These are phyloP conservation scores for Debaryomyces nepalensis DNA, from an alignment of 1,139 yeast species.

Conservation along the genomic window DNA sequence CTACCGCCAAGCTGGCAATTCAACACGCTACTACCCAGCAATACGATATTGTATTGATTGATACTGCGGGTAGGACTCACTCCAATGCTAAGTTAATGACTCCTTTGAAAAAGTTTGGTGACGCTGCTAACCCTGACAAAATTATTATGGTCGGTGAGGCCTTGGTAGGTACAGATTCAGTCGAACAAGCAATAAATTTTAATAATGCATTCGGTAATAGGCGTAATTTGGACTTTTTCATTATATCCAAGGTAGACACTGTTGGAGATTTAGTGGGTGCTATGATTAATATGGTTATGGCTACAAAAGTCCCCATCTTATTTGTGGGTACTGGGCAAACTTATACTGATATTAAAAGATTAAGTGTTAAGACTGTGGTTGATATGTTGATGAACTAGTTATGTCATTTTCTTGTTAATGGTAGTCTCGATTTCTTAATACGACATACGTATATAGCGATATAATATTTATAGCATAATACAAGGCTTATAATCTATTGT, in stretches of 20 bases:
- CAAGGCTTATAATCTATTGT: conserved; percentile 5
- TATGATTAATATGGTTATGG: conserved; percentile 97
- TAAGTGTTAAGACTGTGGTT: conserved; percentile 93
- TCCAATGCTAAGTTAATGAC: conserved; percentile 96
- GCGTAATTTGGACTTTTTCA: conserved; percentile 84
- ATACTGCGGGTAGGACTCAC: conserved; percentile 97
- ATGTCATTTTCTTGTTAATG: background rate
- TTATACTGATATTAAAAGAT: conserved; percentile 90
- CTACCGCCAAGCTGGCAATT: conserved; percentile 93
- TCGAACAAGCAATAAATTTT: conserved; percentile 91
- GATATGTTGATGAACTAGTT: conserved; percentile 65
- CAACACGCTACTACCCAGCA: conserved; percentile 58
- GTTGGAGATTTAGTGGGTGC: conserved; percentile 97
- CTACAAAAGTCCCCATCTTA: conserved; percentile 92
- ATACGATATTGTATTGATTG: conserved; percentile 88
- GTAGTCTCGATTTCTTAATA: too few relatives aligned
- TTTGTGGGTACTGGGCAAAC: conserved; percentile 98
- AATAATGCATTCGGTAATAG: conserved; percentile 90
- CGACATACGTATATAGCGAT: conserved; percentile 3
- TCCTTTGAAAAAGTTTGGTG: conserved; percentile 92
- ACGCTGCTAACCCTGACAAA: conserved; percentile 93
- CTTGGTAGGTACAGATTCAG: conserved; percentile 95
- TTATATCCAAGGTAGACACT: conserved; percentile 94
- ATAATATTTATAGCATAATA: background rate
- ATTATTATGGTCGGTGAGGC: conserved; percentile 99